These are phyloP conservation scores for Alloteropsis semialata DNA, from an alignment of 176 grass and related monocot species.

Conservation along the genomic window DNA sequence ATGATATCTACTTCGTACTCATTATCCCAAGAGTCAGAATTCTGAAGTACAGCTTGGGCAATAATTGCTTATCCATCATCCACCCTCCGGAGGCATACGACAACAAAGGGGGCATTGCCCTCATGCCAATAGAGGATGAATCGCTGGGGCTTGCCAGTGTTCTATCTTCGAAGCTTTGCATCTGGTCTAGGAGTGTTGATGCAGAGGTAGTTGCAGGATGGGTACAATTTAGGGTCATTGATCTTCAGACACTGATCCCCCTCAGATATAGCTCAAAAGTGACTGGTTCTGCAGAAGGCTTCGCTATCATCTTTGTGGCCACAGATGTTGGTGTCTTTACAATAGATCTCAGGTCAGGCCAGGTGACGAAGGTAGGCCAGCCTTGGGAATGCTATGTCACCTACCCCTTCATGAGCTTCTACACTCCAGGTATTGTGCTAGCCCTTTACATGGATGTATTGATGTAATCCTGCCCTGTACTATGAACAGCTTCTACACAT, in stretches of 20 bases:
- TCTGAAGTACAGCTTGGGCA: not conserved
- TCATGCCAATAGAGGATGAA: not conserved
- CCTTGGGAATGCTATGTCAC: no score
- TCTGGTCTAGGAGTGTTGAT: not conserved
- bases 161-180: not conserved
- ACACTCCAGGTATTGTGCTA: slow-evolving; percentile 1
- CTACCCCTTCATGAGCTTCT: slow-evolving; percentile 10
- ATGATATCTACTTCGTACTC: not conserved
- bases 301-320: not conserved
- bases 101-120: not conserved
- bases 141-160: not conserved
- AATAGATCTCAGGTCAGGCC: slow-evolving; percentile 16
- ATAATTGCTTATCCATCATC: not conserved
- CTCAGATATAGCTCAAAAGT: not conserved
- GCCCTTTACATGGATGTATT: not conserved
- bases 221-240: not conserved
- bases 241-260: not conserved
- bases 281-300: not conserved
- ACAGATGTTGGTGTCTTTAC: slow-evolving; percentile 4
- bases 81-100: not conserved
- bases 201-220: not conserved
- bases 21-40: not conserved
- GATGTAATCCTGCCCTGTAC: not conserved
- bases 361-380: not conserved
- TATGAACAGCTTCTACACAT: not conserved